Base-by-base conservation (phyloP, 2,329 filamentous ascomycete genomes). In the Gremmenia infestans region DNA sequence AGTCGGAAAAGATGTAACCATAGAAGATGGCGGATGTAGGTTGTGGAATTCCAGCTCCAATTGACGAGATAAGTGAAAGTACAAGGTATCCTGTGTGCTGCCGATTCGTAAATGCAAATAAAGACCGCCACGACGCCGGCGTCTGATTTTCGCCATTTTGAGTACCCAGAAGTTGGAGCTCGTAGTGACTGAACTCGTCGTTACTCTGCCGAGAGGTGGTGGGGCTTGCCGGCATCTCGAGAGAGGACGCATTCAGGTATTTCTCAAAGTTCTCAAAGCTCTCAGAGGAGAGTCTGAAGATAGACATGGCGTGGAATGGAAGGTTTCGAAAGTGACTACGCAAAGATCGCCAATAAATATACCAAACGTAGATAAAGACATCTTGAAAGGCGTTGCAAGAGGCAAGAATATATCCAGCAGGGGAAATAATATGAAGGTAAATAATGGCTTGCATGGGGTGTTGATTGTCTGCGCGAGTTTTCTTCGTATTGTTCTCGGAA, bases 81-180 rank as follows among this genome's bases (percentile, higher is more conserved):
- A 75, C 48, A 0, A 93, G 70, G 4, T 81, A 68, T 0, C 74
- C 72, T 0, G 79, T 60, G 66, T 96, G 86, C 15, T 74, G 72
- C 61, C 71, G 76, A n/a, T 77, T 81, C 0, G 86, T 88, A 70
- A 95, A 96, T 43, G 75, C 74, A 69, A 96, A 93, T 3, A 97
- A 50, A 8, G 64, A 70, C 2, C 61, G 57, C 60, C 64, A 69
- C 32, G 67, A 65, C 12, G 63, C 25, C 36, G 57, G 57, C 9
- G 45, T 36, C 35, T 39, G 28, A 17, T 48, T 37, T 37, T 54
- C 48, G 17, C 42, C 22, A 17, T 32, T 32, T 3, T 32, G n/a
- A 12, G 15, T 12, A 15, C 19, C 23, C 19, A 45, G n/a, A 19
- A 14, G 8, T 52, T 52, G 37, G 23, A 45, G 23, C 36, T 52